Percentiles rank a stretch among this genome's conserved stretches.
These are phyloP conservation scores for Leccinellum albellum DNA, from an alignment of 768 basidiomycete genomes.

Conservation along the genomic window DNA sequence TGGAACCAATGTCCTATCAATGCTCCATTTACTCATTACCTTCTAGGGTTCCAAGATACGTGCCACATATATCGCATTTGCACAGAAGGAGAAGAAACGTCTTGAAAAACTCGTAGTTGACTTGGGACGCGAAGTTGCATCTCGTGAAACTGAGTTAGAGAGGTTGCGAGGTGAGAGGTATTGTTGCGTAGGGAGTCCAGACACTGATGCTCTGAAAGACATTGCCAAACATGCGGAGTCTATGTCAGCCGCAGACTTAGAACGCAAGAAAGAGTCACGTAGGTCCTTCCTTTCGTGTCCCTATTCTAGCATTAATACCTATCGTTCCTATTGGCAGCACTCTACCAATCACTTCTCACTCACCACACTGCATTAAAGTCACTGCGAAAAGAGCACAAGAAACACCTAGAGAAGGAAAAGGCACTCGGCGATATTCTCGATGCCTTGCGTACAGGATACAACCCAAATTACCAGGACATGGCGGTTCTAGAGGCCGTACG, in stretches of 20 bases:
- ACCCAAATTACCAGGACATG: slow-evolving; percentile 99
- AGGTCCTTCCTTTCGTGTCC: slow-evolving; percentile 27
- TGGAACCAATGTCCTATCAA: background rate
- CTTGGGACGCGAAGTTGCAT: slow-evolving; percentile 54
- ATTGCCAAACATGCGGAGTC: slow-evolving; percentile 76
- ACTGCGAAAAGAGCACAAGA: slow-evolving; percentile 66
- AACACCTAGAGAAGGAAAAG: slow-evolving; percentile 70
- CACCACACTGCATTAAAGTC: slow-evolving; percentile 77
- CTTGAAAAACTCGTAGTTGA: slow-evolving; percentile 62
- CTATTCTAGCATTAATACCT: slow-evolving; percentile 1
- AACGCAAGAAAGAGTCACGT: slow-evolving; percentile 87
- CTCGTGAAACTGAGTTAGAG: slow-evolving; percentile 67
- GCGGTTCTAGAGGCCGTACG: slow-evolving; percentile 94
- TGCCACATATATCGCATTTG: slow-evolving; percentile 80
- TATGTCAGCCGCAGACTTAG: slow-evolving; percentile 73
- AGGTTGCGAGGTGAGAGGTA: slow-evolving; percentile 59
- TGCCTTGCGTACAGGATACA: slow-evolving; percentile 79
- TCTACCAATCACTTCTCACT: slow-evolving; percentile 69
- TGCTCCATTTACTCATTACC: background rate
- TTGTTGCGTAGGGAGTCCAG: background rate
- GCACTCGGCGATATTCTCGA: slow-evolving; percentile 81
- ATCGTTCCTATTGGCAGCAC: slow-evolving; percentile 44
- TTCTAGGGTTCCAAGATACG: slow-evolving; percentile 87
- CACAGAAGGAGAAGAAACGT: slow-evolving; percentile 84
- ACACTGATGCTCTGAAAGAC: slow-evolving; percentile 41